These are phyloP conservation scores for Lippia alba DNA, from an alignment of 305 asterid genomes.

Conservation along the genomic window DNA sequence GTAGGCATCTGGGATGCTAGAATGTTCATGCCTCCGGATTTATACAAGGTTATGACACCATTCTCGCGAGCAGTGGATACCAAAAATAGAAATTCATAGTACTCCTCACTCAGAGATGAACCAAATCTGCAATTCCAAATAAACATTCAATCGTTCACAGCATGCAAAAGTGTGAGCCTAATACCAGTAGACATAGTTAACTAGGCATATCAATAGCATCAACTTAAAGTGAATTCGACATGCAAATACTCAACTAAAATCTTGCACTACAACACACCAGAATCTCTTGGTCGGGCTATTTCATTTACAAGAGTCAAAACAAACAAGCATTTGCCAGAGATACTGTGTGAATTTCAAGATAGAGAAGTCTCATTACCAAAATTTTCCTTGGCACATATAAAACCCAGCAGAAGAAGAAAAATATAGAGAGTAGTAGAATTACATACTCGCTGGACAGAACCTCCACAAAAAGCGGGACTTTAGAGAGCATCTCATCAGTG, in stretches of 20 bases:
- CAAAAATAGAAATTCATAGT: constrained; percentile 74
- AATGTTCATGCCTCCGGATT: constrained; percentile 68
- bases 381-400: background rate
- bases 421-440: background rate
- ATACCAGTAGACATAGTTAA: constrained; percentile 8
- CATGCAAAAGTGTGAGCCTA: constrained; percentile 20
- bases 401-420: background rate
- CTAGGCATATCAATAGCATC: background rate
- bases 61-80: constrained; percentile 65
- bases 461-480: constrained; percentile 66
- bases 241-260: constrained; percentile 8
- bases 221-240: constrained; percentile 5
- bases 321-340: constrained; percentile 1
- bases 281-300: constrained; percentile 5
- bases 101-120: constrained; percentile 65
- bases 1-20: constrained; percentile 67
- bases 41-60: constrained; percentile 54
- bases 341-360: background rate
- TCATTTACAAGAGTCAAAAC: constrained; percentile 2
- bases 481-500: constrained; percentile 61
- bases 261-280: background rate
- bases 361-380: background rate
- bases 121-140: constrained; percentile 53
- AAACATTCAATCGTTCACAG: constrained; percentile 22
- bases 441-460: constrained; percentile 61